Evolutionary conservation across 2,329 filamentous ascomycete genomes (phyloP).

Genomic region (Teratosphaeria gauchensis): DNA sequence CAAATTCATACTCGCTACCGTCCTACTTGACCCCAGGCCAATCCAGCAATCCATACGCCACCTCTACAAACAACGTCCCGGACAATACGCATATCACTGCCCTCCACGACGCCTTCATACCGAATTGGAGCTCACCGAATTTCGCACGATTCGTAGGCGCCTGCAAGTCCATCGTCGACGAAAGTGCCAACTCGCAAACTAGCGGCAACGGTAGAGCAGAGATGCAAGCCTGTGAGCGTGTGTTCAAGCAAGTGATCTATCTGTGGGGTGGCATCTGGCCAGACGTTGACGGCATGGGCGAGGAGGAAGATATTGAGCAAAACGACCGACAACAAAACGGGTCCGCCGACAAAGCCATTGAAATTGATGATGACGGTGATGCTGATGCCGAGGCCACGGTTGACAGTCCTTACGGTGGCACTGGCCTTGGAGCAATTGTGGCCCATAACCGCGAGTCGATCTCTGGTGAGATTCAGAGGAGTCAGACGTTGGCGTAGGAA

Average conservation of each 20-base stretch:
- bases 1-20: conserved; percentile 21
- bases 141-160: conserved; percentile 43
- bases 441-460: conserved; percentile 6
- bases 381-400: conserved; percentile 10
- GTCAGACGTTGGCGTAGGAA: background rate
- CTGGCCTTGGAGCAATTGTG: conserved; percentile 13
- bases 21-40: conserved; percentile 18
- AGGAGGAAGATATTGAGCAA: conserved; percentile 27
- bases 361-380: conserved; percentile 13
- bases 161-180: conserved; percentile 39
- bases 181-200: conserved; percentile 39
- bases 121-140: conserved; percentile 42
- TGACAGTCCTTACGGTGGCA: conserved; percentile 15
- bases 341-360: conserved; percentile 6
- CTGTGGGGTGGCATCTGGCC: conserved; percentile 42
- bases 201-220: conserved; percentile 39
- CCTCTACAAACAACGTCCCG: conserved; percentile 16
- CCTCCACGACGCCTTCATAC: conserved; percentile 41
- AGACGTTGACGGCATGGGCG: conserved; percentile 40
- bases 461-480: background rate
- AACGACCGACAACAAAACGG: conserved; percentile 1
- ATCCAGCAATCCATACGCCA: conserved; percentile 3
- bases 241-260: conserved; percentile 40
- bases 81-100: conserved; percentile 38
- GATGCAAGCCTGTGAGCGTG: conserved; percentile 37